These are phyloP conservation scores for Ceratocystiopsis minuta DNA, from an alignment of 2,329 filamentous ascomycete genomes.

Conservation along the genomic window DNA sequence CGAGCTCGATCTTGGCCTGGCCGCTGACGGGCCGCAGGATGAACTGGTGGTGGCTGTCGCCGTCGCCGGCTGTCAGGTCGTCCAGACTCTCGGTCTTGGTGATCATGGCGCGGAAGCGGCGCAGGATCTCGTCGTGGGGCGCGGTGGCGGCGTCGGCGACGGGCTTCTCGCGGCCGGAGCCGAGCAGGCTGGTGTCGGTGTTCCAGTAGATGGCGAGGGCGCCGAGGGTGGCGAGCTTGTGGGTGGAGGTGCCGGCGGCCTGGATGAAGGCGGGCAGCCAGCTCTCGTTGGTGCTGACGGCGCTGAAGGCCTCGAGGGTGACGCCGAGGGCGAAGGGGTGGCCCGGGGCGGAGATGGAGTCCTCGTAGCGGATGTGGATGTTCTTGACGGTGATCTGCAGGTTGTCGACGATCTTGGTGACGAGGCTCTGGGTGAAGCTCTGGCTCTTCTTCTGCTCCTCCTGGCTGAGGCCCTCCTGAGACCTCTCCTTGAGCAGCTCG, in stretches of 20 bases:
- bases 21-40: slow-evolving; percentile 93
- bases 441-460: slow-evolving; percentile 97
- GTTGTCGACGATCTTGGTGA: slow-evolving; percentile 96
- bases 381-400: slow-evolving; percentile 96
- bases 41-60: slow-evolving; percentile 51
- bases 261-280: slow-evolving; percentile 97
- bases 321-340: slow-evolving; percentile 89
- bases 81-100: slow-evolving; percentile 32
- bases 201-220: slow-evolving; percentile 96
- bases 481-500: slow-evolving; percentile 81
- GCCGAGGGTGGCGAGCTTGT: slow-evolving; percentile 84
- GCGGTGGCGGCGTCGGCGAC: slow-evolving; percentile 30
- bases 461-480: slow-evolving; percentile 77
- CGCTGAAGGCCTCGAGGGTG: slow-evolving; percentile 90
- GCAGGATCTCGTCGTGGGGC: slow-evolving; percentile 54
- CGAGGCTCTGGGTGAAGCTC: slow-evolving; percentile 87
- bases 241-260: slow-evolving; percentile 61
- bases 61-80: slow-evolving; percentile 23
- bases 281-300: slow-evolving; percentile 82
- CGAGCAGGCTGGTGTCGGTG: slow-evolving; percentile 72
- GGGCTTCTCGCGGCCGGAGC: slow-evolving; percentile 58
- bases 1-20: slow-evolving; percentile 82
- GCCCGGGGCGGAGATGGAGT: slow-evolving; percentile 84
- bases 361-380: slow-evolving; percentile 95
- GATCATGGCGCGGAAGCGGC: slow-evolving; percentile 63